Conservation (phyloP, 352 stramenopile genomes). For the Plasmopara viticola region DNA sequence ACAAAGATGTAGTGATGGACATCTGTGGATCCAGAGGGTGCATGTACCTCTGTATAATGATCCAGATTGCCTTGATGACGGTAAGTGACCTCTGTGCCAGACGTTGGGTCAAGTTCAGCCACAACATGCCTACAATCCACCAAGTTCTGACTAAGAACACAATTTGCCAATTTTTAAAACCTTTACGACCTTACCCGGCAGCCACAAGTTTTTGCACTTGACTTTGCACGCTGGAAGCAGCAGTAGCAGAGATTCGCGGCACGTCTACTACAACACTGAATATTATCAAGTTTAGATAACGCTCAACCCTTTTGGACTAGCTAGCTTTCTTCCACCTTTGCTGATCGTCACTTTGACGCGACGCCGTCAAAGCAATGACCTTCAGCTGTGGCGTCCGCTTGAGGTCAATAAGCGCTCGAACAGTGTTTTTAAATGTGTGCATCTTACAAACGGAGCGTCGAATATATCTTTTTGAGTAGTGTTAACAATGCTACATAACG, state of each 20-base stretch:
- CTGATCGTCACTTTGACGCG: conserved; percentile 6
- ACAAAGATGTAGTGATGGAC: neutral
- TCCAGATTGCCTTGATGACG: conserved; percentile 66
- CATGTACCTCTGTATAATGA: conserved; percentile 58
- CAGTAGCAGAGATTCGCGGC: conserved; percentile 34
- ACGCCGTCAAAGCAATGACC: neutral
- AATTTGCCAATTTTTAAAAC: neutral
- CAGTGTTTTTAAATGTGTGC: conserved; percentile 59
- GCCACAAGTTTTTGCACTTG: conserved; percentile 62
- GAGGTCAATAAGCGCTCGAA: conserved; percentile 60
- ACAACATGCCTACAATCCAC: conserved; percentile 42
- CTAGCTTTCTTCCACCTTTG: conserved; percentile 8
- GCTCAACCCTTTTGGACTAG: neutral
- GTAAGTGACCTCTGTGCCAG: conserved; percentile 38
- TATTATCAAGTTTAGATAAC: neutral
- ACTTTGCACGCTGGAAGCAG: conserved; percentile 31
- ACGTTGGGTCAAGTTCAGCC: conserved; percentile 28
- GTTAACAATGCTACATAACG: too few relatives aligned
- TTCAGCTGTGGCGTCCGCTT: conserved; percentile 25
- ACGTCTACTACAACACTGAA: conserved; percentile 19
- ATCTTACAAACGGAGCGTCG: conserved; percentile 44
- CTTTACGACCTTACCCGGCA: conserved; percentile 31
- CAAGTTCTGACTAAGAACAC: neutral
- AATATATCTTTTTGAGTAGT: conserved; percentile 1
- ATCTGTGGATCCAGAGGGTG: neutral